These are phyloP conservation scores for Rhynchosporium secalis DNA, from an alignment of 2,329 filamentous ascomycete genomes.

Conservation along the genomic window DNA sequence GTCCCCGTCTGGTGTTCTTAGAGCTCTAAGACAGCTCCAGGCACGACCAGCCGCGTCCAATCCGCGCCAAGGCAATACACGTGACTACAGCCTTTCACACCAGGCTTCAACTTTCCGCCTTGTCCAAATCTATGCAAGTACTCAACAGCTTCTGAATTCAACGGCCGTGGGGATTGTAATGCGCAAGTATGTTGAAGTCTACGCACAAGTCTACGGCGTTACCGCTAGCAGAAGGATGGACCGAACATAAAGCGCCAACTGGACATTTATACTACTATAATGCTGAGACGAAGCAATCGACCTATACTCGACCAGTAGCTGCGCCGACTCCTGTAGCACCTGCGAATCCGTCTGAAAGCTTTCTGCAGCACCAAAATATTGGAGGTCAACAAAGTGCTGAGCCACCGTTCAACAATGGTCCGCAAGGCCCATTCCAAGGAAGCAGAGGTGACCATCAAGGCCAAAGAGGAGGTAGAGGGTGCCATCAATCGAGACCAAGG, in stretches of 20 bases:
- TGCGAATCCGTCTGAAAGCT: constrained; percentile 42
- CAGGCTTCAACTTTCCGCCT: constrained; percentile 14
- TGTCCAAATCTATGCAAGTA: constrained; percentile 17
- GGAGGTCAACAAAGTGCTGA: constrained; percentile 42
- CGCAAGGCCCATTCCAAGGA: constrained; percentile 32
- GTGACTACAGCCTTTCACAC: constrained; percentile 3
- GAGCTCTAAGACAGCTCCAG: constrained; percentile 33
- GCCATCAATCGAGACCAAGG: constrained; percentile 49
- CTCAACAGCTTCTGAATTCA: constrained; percentile 10
- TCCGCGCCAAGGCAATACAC: constrained; percentile 5
- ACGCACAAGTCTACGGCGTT: constrained; percentile 63
- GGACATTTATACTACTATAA: constrained; percentile 89
- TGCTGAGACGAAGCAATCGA: constrained; percentile 77
- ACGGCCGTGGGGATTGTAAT: constrained; percentile 12
- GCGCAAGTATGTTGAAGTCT: constrained; percentile 65
- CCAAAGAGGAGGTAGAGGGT: constrained; percentile 51
- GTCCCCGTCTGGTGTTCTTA: neutral
- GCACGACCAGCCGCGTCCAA: constrained; percentile 34
- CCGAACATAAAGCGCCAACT: constrained; percentile 86
- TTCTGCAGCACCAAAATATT: constrained; percentile 46
- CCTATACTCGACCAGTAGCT: constrained; percentile 70
- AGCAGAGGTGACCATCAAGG: constrained; percentile 45
- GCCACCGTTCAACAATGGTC: constrained; percentile 37
- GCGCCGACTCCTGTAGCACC: constrained; percentile 32
- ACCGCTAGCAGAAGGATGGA: constrained; percentile 79